These are phyloP conservation scores for Acer saccharum DNA, from an alignment of 345 rosid genomes.

Conservation along the genomic window DNA sequence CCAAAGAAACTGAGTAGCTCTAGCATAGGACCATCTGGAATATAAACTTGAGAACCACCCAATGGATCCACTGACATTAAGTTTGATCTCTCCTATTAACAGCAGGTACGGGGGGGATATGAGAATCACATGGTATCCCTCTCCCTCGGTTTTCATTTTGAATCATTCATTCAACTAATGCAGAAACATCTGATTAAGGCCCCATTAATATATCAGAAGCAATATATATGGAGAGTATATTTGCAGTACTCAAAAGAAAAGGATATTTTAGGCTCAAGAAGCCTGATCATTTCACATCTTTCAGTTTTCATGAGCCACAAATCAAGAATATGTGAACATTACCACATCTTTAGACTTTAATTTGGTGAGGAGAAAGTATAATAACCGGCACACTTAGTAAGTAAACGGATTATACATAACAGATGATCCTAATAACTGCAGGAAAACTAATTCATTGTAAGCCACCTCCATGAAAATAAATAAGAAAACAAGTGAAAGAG, in stretches of 20 bases:
- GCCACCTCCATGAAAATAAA: not conserved
- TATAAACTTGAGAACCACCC: not conserved
- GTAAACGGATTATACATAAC: not conserved
- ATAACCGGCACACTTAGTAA: not conserved
- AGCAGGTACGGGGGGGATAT: not conserved
- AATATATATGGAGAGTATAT: not conserved
- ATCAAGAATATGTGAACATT: not conserved
- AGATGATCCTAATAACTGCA: not conserved
- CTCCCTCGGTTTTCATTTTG: not conserved
- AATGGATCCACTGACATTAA: not conserved
- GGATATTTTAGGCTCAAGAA: not conserved
- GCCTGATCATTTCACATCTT: not conserved
- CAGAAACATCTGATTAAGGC: not conserved
- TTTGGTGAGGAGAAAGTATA: not conserved
- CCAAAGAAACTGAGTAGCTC: not conserved
- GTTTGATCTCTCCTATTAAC: not conserved
- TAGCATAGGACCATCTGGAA: not conserved
- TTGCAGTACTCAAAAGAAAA: not conserved
- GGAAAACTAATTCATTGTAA: not conserved
- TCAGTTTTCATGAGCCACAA: not conserved
- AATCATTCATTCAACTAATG: not conserved
- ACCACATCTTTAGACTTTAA: not conserved
- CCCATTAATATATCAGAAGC: not conserved
- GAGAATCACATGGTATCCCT: not conserved
- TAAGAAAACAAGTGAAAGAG: not conserved